Base-by-base conservation (phyloP, 2,329 filamentous ascomycete species). In the Exophiala oligosperma region DNA sequence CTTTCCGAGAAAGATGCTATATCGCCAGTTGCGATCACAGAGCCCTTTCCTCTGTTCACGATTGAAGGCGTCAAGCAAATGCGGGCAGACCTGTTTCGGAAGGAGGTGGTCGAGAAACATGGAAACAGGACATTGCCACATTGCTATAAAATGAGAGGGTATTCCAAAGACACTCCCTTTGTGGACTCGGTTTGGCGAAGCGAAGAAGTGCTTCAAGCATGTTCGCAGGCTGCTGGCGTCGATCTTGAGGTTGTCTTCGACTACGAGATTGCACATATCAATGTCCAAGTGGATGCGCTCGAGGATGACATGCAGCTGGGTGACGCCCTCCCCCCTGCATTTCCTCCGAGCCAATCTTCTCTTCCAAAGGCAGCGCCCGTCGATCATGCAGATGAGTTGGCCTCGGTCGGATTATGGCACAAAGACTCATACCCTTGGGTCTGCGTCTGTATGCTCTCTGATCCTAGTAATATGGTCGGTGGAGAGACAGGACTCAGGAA, bases 161-260 rank as follows among this genome's bases (percentile, higher is more conserved):
- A 72, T 68, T 67, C 67, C 21, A 63, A 66, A 26, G 71, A 72
- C 26, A 65, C 71, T 1, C 67, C 68, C 0, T 74, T 73, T 55
- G 69, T 70, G 14, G 64, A 73, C 48, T 48, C 69, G 12, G 70
- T 70, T 28, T 69, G 67, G 66, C 59, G 61, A 29, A 63, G 56
- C 14, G 57, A 59, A 4, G 61, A 66, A 32, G 57, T 67, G 24
- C 26, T 67, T 26, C 53, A 61, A n/a, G 60, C 64, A n/a, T 53
- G 64, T 14, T 64, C 62, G 7, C 40, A 61, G 3, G 54, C 61
- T 40, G 67, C 66, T 3, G 66, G 65, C 2, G 63, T 68, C 1
- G 67, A 68, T 23, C 64, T 69, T 12, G 61, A 65, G 28, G 62
- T 65, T 1, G 63, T 63, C 8, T 62, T 66, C 54, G 61, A 67